phyloP scores from a whole-genome alignment of 805 yeast species.

The Komagataella phaffii region DNA sequence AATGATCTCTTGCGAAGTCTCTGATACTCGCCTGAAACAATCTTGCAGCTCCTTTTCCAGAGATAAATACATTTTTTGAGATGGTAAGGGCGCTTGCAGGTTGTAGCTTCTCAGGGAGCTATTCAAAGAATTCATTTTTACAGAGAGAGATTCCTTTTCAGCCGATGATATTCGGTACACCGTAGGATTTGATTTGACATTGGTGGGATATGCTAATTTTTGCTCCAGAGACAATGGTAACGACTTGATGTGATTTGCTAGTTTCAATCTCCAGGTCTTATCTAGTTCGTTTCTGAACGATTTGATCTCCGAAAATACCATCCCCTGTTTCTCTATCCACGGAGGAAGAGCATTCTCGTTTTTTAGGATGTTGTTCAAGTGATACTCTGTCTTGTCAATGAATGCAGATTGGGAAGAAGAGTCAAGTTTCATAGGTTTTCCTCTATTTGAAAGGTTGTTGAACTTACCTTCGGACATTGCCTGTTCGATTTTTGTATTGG shows the following conservation, averaged over 20 bases:
- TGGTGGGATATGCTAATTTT: constrained; percentile 6
- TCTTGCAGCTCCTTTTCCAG: constrained; percentile 27
- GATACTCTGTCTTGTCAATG: constrained; percentile 60
- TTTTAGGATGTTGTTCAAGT: constrained; percentile 62
- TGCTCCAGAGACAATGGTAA: constrained; percentile 10
- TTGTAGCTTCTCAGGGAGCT: constrained; percentile 43
- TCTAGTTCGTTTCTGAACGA: constrained; percentile 32
- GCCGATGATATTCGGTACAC: constrained; percentile 1
- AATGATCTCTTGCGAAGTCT: constrained; percentile 9
- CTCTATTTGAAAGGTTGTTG: constrained; percentile 40
- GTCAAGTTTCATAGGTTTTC: constrained; percentile 35
- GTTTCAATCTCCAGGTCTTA: constrained; percentile 22
- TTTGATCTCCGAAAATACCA: constrained; percentile 32
- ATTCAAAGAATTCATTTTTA: constrained; percentile 27
- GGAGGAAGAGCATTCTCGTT: constrained; percentile 77
- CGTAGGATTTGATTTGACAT: constrained; percentile 23
- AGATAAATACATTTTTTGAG: constrained; percentile 39
- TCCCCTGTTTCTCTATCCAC: constrained; percentile 74
- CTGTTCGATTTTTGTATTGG: constrained; percentile 66
- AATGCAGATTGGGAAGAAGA: constrained; percentile 33
- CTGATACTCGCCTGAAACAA: constrained; percentile 22
- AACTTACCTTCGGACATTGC: constrained; percentile 64
- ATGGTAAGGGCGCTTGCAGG: constrained; percentile 47
- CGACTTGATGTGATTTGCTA: constrained; percentile 16
- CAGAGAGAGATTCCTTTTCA: constrained; percentile 17